These are phyloP conservation scores for Saposhnikovia divaricata DNA, from an alignment of 129 eudicot species.

Conservation along the genomic window DNA sequence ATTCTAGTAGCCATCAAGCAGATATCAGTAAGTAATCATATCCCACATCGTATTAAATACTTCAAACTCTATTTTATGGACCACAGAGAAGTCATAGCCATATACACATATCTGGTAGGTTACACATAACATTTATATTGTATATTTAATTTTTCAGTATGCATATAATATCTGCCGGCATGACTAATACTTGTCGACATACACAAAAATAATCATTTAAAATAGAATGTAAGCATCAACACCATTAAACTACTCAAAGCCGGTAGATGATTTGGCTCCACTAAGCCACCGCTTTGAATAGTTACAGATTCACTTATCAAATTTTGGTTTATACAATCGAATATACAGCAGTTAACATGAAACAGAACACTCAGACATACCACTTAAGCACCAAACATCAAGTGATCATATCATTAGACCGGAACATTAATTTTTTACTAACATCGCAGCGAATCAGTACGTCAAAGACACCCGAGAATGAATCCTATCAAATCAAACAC, in stretches of 20 bases:
- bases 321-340: not conserved
- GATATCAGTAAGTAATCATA: not conserved
- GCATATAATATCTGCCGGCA: not conserved
- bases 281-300: not conserved
- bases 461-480: not conserved
- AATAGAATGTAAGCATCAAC: conserved; percentile 3
- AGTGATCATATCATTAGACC: not conserved
- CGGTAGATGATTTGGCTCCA: not conserved
- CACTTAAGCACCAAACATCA: not conserved
- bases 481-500: not conserved
- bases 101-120: conserved; percentile 2
- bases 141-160: not conserved
- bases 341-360: not conserved
- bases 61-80: not conserved
- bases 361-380: not conserved
- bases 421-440: not conserved
- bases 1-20: not conserved
- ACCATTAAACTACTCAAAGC: not conserved
- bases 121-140: not conserved
- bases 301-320: not conserved
- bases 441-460: not conserved
- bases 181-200: not conserved
- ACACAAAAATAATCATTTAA: not conserved
- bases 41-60: conserved; percentile 2
- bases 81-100: not conserved